Evolutionary conservation across 208 protist species (phyloP), one percentile per base, ranked within the genome.

Genomic region (Balamuthia mandrillaris): DNA sequence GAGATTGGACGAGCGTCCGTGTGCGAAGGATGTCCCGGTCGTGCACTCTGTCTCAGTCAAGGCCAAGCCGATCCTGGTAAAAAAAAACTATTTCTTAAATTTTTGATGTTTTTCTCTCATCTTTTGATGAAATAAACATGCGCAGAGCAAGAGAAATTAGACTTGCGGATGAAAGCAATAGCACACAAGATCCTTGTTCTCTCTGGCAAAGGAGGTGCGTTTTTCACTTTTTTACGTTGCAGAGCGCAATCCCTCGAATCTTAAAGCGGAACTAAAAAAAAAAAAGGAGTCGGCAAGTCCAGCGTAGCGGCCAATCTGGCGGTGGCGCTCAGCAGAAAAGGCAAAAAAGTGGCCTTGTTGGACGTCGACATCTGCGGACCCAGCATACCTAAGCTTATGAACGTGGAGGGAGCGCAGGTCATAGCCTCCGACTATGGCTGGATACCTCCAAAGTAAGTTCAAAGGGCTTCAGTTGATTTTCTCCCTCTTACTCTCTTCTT

Each of bases 361-460:
- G 99, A 99, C 88, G 79, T 99, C 10, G 99, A 99, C 91, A 97
- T 99, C 61, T 99, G 98, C 89, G 99, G 98, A 27, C 99, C 99
- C 27, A 93, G 86, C 31, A 88, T 97, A 27, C 96, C 96, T 2
- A 97, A 94, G 66, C 98, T 99, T 24, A 96, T 99, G 65, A 98
- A 98, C 14, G 87, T 99, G 6, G 92, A 96, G 58, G 89, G 87
- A 7, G 88, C 94, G 61, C 92, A 52, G 68, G 45, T 78, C n/a
- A 24, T 52, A 24, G 37, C n/a, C 41, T 35, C 41, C 16, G 3
- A 45, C 3, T 52, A 52, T 29, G 66, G 66, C 2, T 75, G 66
- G 66, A 52, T 6, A 4, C 66, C 68, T 31, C 27, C 16, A 42
- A 79, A 31, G 70, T 31, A 51, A 31, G n/a, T 24, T 14, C n/a